Conservation (phyloP, 148 eudicot genomes). For the Chenopodium quinoa region DNA sequence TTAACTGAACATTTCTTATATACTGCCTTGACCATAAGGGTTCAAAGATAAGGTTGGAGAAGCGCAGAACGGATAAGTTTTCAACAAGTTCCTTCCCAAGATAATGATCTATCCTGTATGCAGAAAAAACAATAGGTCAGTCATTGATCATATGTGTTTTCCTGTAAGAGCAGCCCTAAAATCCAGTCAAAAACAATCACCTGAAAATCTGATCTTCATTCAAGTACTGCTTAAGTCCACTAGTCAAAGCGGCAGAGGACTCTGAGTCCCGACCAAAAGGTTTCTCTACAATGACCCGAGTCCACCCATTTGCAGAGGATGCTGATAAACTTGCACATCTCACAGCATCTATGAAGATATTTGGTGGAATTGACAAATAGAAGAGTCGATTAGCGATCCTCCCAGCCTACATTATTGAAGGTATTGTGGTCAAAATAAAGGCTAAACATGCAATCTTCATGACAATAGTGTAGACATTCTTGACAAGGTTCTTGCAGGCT, state of each 20-base stretch:
- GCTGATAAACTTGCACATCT: conserved; percentile 86
- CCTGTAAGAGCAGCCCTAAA: neutral
- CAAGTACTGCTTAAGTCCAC: conserved; percentile 72
- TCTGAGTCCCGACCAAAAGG: conserved; percentile 99
- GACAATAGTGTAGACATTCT: neutral
- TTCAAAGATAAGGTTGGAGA: conserved; percentile 94
- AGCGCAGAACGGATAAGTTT: conserved; percentile 93
- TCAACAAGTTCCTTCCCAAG: conserved; percentile 97
- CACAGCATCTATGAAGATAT: conserved; percentile 88
- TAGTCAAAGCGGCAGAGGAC: conserved; percentile 92
- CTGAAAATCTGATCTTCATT: conserved; percentile 96
- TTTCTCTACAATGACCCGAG: conserved; percentile 94
- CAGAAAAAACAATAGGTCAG: conserved; percentile 13
- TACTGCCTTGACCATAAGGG: conserved; percentile 98
- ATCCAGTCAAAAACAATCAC: conserved; percentile 24
- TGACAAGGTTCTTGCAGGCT: neutral
- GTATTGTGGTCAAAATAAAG: conserved; percentile 2
- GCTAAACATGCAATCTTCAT: neutral
- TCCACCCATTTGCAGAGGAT: conserved; percentile 87
- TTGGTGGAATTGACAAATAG: conserved; percentile 94
- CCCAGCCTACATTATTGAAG: conserved; percentile 57
- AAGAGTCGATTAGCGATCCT: conserved; percentile 85
- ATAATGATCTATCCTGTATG: conserved; percentile 92
- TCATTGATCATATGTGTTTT: conserved; percentile 6
- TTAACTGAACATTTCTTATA: conserved; percentile 86